Evolutionary conservation across 257 asterid genomes (phyloP).

Genomic region (Primulina eburnea): DNA sequence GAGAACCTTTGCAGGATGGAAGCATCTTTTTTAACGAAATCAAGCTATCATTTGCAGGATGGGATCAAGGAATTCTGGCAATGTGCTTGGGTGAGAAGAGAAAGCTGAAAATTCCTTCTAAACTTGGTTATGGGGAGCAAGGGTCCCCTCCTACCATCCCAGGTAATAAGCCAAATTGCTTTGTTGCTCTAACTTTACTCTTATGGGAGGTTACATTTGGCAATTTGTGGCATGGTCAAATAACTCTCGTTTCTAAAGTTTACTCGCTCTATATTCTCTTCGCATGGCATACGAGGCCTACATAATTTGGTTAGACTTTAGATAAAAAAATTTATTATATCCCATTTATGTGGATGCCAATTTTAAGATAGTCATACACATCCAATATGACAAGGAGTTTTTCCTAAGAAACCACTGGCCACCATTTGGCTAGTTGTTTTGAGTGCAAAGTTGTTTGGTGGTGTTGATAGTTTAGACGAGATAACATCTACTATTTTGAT

Average conservation of each 20-base stretch:
- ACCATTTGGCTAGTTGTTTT: no score
- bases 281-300: neutral
- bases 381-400: no score
- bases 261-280: neutral
- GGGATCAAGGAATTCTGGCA: slow-evolving; percentile 97
- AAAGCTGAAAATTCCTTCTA: slow-evolving; percentile 87
- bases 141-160: slow-evolving; percentile 99
- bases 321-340: no score
- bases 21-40: neutral
- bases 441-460: no score
- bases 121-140: slow-evolving; percentile 92
- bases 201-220: neutral
- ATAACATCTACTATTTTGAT: no score
- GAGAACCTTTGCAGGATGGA: neutral
- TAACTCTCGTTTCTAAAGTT: neutral
- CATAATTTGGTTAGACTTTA: no score
- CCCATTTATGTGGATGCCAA: no score
- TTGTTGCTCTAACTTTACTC: neutral
- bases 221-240: neutral
- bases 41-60: slow-evolving; percentile 55
- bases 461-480: no score
- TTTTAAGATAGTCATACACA: no score
- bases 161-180: slow-evolving; percentile 42
- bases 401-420: no score
- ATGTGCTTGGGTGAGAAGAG: slow-evolving; percentile 97